Conservation (phyloP, 2,329 filamentous ascomycete genomes). For the Whalleya microplaca region DNA sequence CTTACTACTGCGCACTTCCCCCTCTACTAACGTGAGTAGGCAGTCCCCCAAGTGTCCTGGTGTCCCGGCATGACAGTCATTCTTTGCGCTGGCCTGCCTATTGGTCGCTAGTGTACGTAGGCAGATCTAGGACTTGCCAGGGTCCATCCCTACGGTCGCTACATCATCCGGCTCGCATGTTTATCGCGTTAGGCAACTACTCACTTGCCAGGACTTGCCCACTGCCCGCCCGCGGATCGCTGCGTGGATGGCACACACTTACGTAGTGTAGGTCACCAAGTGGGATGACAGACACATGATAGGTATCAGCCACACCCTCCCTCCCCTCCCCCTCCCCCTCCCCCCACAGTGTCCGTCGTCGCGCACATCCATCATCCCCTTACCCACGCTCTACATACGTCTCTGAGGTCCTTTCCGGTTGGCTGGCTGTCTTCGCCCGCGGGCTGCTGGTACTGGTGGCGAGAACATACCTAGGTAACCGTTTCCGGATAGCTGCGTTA, state of each 20-base stretch:
- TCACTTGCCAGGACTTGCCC: no score
- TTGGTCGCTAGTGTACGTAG: not conserved
- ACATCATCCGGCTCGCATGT: no score
- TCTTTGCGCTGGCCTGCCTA: not conserved
- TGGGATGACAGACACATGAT: not conserved
- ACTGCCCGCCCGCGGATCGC: no score
- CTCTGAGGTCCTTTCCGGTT: not conserved
- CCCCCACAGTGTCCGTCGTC: not conserved
- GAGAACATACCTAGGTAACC: not conserved
- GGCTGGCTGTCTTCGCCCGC: not conserved
- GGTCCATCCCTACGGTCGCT: not conserved
- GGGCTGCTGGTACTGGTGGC: not conserved
- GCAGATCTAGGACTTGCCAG: not conserved
- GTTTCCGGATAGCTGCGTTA: not conserved
- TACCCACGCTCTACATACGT: not conserved
- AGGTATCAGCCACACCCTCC: not conserved
- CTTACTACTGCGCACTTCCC: no score
- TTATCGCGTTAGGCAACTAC: no score
- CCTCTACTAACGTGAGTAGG: no score
- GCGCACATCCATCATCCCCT: not conserved
- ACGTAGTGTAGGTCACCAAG: not conserved
- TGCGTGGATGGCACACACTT: not conserved
- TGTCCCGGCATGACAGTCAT: no score
- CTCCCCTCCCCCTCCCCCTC: not conserved
- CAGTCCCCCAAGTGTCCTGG: no score